Evolutionary conservation across 2,329 filamentous ascomycete genomes (phyloP), one percentile per base, ranked within the genome.

Genomic region (Huntiella decipiens): DNA sequence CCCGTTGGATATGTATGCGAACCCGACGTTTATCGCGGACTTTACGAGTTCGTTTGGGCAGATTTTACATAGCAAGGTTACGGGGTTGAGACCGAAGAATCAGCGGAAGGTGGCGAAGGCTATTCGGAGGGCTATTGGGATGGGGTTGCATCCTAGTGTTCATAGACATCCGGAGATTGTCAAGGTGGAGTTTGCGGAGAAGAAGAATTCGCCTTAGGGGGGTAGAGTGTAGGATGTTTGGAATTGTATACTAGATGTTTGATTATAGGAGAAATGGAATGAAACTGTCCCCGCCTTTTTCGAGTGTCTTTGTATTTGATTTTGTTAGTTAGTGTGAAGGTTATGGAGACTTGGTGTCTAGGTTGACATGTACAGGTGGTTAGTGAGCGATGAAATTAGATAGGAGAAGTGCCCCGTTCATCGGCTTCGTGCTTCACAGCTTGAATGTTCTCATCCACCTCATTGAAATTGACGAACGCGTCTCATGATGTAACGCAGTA

Each of bases 61-160:
- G 50, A 95, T 98, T 60, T 82, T 76, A 63, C 77, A 81, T 59
- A 69, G 73, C n/a, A 70, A 61, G 4, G 67, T 78, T 17, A 96
- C 87, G 0, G 85, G 84, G 11, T 67, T 98, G 51, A 73, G 84
- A 48, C 82, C 82, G 2, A 80, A 83, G 53, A 96, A 96, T 67
- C 91, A 98, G 67, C 73, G 91, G 54, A 86, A 81, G 64, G 77
- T 98, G 58, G 82, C 88, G 51, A 95, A 92, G 68, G 88, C 92
- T 45, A 82, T 98, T 55, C 71, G 91, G 53, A 74, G 91, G 54
- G 80, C 83, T 15, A 79, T 96, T 55, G 91, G 87, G 1, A 71
- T 95, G 57, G 91, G 91, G 12, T 67, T 96, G 50, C 86, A 96
- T 71, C 91, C 91, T 17, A 92, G 79, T 59, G 80, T 92, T 46